A percentile compares a stretch with the other conserved stretches of the same genome.
Conservation (phyloP, 78 protist genomes). For the Mantamonas sphyraenae region DNA sequence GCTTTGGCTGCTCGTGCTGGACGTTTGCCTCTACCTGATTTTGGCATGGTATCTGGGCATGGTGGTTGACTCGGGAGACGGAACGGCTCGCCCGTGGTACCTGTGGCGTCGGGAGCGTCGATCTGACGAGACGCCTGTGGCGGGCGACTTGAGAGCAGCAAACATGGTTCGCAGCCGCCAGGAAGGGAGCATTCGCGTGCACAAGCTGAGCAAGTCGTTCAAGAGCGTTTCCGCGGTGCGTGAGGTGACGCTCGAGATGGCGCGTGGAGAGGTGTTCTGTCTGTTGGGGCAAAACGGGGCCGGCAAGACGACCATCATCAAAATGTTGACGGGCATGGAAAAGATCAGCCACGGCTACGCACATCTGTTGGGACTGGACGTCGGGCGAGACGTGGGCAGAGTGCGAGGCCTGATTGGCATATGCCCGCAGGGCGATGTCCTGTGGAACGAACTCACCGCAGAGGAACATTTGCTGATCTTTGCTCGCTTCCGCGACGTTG, state of each 20-base stretch:
- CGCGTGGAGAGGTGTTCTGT: not conserved
- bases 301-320: not conserved
- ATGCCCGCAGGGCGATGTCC: constrained; percentile 9
- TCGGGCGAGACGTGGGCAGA: not conserved
- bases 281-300: not conserved
- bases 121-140: too few species aligned
- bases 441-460: not conserved
- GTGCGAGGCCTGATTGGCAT: not conserved
- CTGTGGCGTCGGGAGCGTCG: too few species aligned
- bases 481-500: not conserved
- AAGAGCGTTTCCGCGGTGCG: too few species aligned
- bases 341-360: not conserved
- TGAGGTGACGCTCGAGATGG: not conserved
- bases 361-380: not conserved
- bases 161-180: too few species aligned
- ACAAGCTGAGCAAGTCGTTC: too few species aligned
- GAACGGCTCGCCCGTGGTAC: too few species aligned
- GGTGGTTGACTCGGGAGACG: too few species aligned
- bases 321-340: not conserved
- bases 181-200: too few species aligned
- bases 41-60: too few species aligned
- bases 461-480: not conserved
- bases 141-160: too few species aligned
- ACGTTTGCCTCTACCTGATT: too few species aligned
- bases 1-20: too few species aligned